A percentile compares a stretch with the other conserved stretches of the same genome.
Conservation (phyloP, 1,139 yeast genomes). For the Williopsis jadinii region DNA sequence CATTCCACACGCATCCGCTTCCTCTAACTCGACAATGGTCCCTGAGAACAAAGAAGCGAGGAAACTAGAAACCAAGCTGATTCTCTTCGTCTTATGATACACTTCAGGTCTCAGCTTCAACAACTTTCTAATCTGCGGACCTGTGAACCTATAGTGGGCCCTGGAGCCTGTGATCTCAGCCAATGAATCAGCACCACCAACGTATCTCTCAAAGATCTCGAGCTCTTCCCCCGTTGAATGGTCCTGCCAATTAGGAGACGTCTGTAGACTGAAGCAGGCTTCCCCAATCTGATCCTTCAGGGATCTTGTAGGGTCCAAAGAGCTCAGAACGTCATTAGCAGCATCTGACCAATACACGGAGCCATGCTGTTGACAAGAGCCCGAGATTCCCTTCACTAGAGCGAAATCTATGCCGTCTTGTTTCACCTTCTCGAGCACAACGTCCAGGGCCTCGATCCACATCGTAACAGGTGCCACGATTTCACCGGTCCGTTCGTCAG, state of each 20-base stretch:
- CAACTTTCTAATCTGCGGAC: conserved; percentile 77
- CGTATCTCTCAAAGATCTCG: conserved; percentile 48
- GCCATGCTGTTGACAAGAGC: conserved; percentile 93
- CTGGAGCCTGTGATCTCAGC: conserved; percentile 75
- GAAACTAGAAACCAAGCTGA: conserved; percentile 75
- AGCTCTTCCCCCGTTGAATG: conserved; percentile 77
- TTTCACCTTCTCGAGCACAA: conserved; percentile 50
- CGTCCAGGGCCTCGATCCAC: conserved; percentile 85
- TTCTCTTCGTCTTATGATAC: conserved; percentile 51
- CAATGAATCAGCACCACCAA: conserved; percentile 57
- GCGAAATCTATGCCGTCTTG: conserved; percentile 47
- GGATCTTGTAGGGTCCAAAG: conserved; percentile 24
- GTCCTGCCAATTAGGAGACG: conserved; percentile 93
- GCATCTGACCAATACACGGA: conserved; percentile 69
- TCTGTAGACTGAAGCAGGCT: conserved; percentile 50
- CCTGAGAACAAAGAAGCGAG: conserved; percentile 69
- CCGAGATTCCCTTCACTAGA: conserved; percentile 63
- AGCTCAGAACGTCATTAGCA: conserved; percentile 35
- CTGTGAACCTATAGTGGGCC: conserved; percentile 88
- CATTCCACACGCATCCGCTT: conserved; percentile 91
- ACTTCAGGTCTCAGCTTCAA: conserved; percentile 47
- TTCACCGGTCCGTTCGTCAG: conserved; percentile 44
- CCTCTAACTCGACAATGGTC: conserved; percentile 56
- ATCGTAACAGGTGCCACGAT: conserved; percentile 73
- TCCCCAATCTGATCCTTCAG: conserved; percentile 41